Percentiles rank a stretch among this genome's conserved stretches.
phyloP scores from a whole-genome alignment of 768 basidiomycete genomes.

The Candolleomyces eurysporus region DNA sequence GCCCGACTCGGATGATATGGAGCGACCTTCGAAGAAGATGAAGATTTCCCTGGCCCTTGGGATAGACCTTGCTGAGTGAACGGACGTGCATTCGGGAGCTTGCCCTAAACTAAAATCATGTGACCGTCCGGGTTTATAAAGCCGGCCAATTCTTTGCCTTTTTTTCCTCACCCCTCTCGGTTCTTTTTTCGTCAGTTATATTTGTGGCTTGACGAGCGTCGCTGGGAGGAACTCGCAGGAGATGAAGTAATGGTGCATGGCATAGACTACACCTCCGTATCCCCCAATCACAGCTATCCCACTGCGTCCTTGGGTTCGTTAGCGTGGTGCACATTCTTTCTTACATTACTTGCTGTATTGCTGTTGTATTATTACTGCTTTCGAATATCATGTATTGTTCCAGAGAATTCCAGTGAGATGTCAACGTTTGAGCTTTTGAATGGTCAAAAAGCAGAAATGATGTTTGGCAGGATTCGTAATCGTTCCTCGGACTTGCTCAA shows the following conservation, averaged over 20 bases:
- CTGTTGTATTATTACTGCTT: background rate
- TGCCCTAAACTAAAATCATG: conserved; percentile 11
- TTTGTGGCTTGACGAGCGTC: conserved; percentile 31
- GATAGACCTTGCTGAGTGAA: conserved; percentile 73
- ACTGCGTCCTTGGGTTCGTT: conserved; percentile 75
- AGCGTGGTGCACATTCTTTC: conserved; percentile 73
- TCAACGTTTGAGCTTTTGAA: background rate
- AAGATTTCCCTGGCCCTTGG: conserved; percentile 71
- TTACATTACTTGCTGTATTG: conserved; percentile 7
- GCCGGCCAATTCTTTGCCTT: background rate
- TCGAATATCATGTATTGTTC: background rate
- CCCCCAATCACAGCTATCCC: conserved; percentile 58
- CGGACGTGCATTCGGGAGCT: background rate
- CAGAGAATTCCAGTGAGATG: background rate
- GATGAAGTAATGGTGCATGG: conserved; percentile 85
- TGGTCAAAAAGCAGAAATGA: no score
- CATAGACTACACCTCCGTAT: conserved; percentile 88
- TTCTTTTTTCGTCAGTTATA: conserved; percentile 37
- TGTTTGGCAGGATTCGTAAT: conserved; percentile 1
- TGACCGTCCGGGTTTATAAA: background rate
- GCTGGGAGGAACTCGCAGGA: conserved; percentile 77
- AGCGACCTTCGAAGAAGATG: conserved; percentile 52
- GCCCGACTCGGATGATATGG: conserved; percentile 23
- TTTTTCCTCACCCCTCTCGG: conserved; percentile 40
- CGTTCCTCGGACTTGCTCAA: background rate